Base-by-base conservation (phyloP, 768 basidiomycete species). In the Gymnopilus junonius region DNA sequence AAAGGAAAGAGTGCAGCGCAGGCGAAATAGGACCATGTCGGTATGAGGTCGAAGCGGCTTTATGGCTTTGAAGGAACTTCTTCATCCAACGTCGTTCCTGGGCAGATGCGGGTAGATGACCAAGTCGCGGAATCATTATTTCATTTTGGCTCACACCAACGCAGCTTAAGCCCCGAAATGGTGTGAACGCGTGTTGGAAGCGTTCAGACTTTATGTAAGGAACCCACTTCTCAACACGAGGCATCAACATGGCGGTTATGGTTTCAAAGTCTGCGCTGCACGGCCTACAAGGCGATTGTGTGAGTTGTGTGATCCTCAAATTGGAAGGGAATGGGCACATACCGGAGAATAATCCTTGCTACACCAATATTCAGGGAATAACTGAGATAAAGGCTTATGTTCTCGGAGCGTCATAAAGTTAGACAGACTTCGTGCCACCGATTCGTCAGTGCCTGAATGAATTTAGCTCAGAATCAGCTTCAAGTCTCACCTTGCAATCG, bases 131-230 rank as follows among this genome's bases (percentile, higher is more conserved):
- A 32, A 51, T 32, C 40, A 31, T 32, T 51, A 8, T 51, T 50
- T 32, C 48, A 29, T n/a, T 31, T 31, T 32, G 31, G 31, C 27
- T 51, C 29, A n/a, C 27, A 31, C 29, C 48, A 51, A n/a, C 14
- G 48, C 48, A 51, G 48, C 48, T n/a, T 29, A 51, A 51, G 14
- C 48, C 29, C 48, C 48, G 48, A 51, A 51, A 32, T 51, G 48
- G n/a, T 17, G 17, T 51, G 25, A 15, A 51, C 27, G 48, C 48
- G 48, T 51, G 48, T 17, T 31, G 29, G 17, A 31, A 32, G 48
- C 48, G 17, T 51, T n/a, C 17, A 17, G 7, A 1, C 29, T 51
- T 51, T 51, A 51, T 51, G 48, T 51, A 51, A 51, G 29, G 48
- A 32, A n/a, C 27, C 7, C 8, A 8, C 46, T 29, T 50, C 46